Evolutionary conservation across 2,329 filamentous ascomycete species (phyloP).

Genomic region (Trichoderma breve): DNA sequence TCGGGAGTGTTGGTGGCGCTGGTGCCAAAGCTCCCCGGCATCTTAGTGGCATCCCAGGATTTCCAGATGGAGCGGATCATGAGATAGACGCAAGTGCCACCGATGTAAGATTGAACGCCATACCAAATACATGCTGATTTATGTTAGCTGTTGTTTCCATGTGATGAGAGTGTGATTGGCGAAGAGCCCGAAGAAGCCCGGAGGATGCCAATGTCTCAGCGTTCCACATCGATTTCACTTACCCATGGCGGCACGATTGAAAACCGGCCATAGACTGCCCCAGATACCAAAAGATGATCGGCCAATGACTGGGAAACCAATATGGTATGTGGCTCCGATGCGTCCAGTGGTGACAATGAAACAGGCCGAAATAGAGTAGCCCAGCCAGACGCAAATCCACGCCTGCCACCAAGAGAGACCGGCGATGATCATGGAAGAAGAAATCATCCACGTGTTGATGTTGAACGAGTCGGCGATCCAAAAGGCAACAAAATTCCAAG

Average conservation of each 20-base stretch:
- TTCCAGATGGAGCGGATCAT: slow-evolving; percentile 88
- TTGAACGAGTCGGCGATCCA: slow-evolving; percentile 86
- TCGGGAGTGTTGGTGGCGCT: slow-evolving; percentile 69
- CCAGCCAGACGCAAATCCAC: slow-evolving; percentile 84
- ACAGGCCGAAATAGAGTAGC: slow-evolving; percentile 71
- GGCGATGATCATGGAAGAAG: slow-evolving; percentile 72
- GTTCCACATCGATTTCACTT: slow-evolving; percentile 24
- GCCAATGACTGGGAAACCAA: slow-evolving; percentile 80
- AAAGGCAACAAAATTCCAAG: slow-evolving; percentile 86
- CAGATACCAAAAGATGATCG: slow-evolving; percentile 83
- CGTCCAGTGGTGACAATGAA: slow-evolving; percentile 79
- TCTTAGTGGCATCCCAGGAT: slow-evolving; percentile 56
- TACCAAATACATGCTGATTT: slow-evolving; percentile 75
- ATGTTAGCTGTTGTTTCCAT: background rate
- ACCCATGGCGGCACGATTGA: slow-evolving; percentile 82
- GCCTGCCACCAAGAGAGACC: slow-evolving; percentile 91
- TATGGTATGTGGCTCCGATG: slow-evolving; percentile 84
- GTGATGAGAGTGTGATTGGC: background rate
- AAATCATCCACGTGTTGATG: slow-evolving; percentile 94
- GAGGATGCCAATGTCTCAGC: background rate
- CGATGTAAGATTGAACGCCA: slow-evolving; percentile 81
- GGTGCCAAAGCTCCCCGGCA: slow-evolving; percentile 65
- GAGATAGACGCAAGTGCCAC: slow-evolving; percentile 78
- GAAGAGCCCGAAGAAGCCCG: background rate
- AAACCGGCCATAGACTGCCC: slow-evolving; percentile 84